Percentiles rank a stretch among this genome's conserved stretches.
Conservation (phyloP, 176 grass and related monocot genomes). For the Dactylis glomerata region DNA sequence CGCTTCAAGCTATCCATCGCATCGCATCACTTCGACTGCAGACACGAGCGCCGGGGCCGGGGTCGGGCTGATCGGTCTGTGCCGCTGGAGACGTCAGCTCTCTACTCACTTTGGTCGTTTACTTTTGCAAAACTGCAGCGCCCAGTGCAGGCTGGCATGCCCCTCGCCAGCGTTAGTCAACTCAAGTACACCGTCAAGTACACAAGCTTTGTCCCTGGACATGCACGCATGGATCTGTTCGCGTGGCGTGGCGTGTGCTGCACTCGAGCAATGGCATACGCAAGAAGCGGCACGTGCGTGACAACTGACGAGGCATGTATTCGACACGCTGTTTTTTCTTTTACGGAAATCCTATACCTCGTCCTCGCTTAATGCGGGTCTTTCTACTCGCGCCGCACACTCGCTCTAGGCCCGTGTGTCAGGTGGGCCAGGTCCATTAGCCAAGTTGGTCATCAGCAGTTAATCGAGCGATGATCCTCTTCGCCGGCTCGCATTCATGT, state of each 20-base stretch:
- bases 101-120: neutral
- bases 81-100: neutral
- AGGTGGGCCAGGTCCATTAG: too few relatives aligned
- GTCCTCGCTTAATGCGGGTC: too few relatives aligned
- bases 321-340: too few relatives aligned
- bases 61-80: neutral
- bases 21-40: neutral
- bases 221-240: neutral
- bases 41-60: neutral
- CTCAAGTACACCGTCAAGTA: neutral
- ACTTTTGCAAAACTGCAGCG: neutral
- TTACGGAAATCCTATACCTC: too few relatives aligned
- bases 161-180: neutral
- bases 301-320: neutral
- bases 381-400: too few relatives aligned
- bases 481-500: too few relatives aligned
- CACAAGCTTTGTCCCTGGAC: neutral
- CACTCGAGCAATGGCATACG: constrained; percentile 3
- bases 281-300: neutral
- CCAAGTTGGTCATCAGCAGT: too few relatives aligned
- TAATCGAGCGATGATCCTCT: too few relatives aligned
- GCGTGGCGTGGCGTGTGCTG: neutral
- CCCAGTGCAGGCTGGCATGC: neutral
- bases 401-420: too few relatives aligned
- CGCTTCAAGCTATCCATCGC: too few relatives aligned